Evolutionary conservation across 2,329 filamentous ascomycete genomes (phyloP), one percentile per base, ranked within the genome.

Genomic region (Penicillium polonicum): DNA sequence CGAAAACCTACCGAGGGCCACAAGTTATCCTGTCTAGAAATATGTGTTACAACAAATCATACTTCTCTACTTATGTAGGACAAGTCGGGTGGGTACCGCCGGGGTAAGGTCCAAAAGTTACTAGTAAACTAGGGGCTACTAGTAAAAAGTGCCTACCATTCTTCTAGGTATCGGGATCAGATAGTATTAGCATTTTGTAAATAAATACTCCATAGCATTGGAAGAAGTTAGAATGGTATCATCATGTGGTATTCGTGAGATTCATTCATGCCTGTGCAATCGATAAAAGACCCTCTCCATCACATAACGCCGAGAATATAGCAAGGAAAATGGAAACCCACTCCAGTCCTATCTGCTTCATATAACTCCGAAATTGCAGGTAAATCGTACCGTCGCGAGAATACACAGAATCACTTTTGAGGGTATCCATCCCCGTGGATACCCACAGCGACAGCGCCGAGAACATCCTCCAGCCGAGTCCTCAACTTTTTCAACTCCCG

Each of bases 401-500:
- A 41, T 7, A 41, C 19, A 3, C 21, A 23, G 17, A 35, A 38
- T 59, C 39, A 64, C 36, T 57, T 48, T n/a, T 36, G 41, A 36
- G 27, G 36, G 25, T 64, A 58, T 41, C 61, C 36, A 51, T 67
- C 60, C n/a, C 70, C 68, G 66, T 74, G 72, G 52, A 72, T 63
- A 10, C 74, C 74, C 50, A 67, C 68, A 51, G 75, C 71, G 46
- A 78, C 72, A 52, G 72, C 74, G 49, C 70, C 73, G 52, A 80
- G 67, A 39, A 81, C 74, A 42, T 64, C 68, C 60, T 81, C 79
- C 58, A 81, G 63, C 57, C 68, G 69, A 52, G 66, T 72, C 56
- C 76, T 70, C 61, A 78, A 65, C 50, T 61, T 67, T 65, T 68
- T 74, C 70, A 80, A 70, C 64, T 81, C 78, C 36, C 62, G 67